phyloP scores from a whole-genome alignment of 1,284 basidiomycete species.

The Athelia psychrophila region DNA sequence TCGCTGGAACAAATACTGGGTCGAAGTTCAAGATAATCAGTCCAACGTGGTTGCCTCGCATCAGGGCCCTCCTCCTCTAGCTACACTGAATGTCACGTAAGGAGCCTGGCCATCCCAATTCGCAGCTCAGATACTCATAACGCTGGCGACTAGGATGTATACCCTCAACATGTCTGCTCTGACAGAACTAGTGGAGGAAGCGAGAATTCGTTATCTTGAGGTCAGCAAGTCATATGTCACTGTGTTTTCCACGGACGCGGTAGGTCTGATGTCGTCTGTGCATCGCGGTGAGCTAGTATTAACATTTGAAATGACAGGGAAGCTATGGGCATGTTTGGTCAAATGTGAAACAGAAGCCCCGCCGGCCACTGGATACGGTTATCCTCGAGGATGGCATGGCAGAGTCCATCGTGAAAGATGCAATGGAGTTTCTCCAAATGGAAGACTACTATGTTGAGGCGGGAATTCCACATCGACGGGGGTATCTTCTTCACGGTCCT shows the following conservation, averaged over 20 bases:
- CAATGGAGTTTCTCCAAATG: conserved; percentile 44
- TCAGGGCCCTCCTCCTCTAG: conserved; percentile 1
- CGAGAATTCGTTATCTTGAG: conserved; percentile 38
- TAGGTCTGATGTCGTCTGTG: conserved; percentile 15
- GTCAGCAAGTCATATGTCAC: conserved; percentile 42
- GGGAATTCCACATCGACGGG: conserved; percentile 53
- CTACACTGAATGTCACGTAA: conserved; percentile 15
- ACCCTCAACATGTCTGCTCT: conserved; percentile 42
- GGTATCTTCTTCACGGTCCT: conserved; percentile 53
- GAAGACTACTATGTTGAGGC: conserved; percentile 53
- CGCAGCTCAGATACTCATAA: neutral
- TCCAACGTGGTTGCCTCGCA: neutral
- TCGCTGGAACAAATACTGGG: conserved; percentile 47
- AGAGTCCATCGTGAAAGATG: conserved; percentile 44
- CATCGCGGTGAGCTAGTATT: neutral
- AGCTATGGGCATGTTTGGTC: conserved; percentile 30
- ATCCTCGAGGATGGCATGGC: conserved; percentile 45
- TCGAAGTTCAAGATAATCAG: conserved; percentile 33
- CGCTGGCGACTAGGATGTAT: conserved; percentile 35
- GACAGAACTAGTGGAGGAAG: conserved; percentile 43
- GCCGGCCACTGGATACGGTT: conserved; percentile 47
- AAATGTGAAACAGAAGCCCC: conserved; percentile 42
- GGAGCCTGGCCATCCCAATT: neutral
- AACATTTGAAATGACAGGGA: neutral
- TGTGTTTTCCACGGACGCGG: conserved; percentile 38